Base-by-base conservation (phyloP, 352 stramenopile species). In the Phytophthora idaei region DNA sequence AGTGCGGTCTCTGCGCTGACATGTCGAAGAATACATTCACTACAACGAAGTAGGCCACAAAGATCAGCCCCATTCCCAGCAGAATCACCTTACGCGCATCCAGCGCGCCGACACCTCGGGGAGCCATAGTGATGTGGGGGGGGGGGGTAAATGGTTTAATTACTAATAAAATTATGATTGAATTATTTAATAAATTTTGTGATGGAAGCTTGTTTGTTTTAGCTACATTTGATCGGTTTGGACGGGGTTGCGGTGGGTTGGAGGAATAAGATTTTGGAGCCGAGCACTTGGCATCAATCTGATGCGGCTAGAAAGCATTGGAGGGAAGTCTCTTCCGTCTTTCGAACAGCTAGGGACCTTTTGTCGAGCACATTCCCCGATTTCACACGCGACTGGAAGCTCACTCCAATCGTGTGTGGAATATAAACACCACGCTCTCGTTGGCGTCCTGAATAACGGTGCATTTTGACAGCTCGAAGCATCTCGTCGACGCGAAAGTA, bases 1-100 rank as follows among this genome's bases (percentile, higher is more conserved):
- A 17, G 10, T 31, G 58, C 17, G 63, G 44, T 2, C 17, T 58
- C 46, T 77, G 50, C 9, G 15, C 29, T 12, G 77, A 62, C 36
- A 89, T 61, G 54, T 80, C 76, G 64, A 92, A 92, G 64, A 85
- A 87, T 17, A 83, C 69, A 67, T 90, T 87, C 46, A 92, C 68
- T 14, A 89, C 66, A 17, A 77, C 60, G 46, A 92, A 90, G 73
- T 93, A 93, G 9, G 69, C 60, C 5, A 85, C 72, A 57, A 93
- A 85, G 9, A 93, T 42, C 46, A 90, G 58, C 25, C 77, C 69
- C 61, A 91, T 81, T 25, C 54, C 68, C 9, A 80, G 44, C 15
- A 91, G 67, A 61, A 93, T 74, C 44, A 77, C 57, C 69, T 89
- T 88, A 62, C 79, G 84, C 55, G 57, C 62, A 56, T 90, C 77